phyloP scores from a whole-genome alignment of 2,329 filamentous ascomycete genomes.

The Amesomyces nigricolor region DNA sequence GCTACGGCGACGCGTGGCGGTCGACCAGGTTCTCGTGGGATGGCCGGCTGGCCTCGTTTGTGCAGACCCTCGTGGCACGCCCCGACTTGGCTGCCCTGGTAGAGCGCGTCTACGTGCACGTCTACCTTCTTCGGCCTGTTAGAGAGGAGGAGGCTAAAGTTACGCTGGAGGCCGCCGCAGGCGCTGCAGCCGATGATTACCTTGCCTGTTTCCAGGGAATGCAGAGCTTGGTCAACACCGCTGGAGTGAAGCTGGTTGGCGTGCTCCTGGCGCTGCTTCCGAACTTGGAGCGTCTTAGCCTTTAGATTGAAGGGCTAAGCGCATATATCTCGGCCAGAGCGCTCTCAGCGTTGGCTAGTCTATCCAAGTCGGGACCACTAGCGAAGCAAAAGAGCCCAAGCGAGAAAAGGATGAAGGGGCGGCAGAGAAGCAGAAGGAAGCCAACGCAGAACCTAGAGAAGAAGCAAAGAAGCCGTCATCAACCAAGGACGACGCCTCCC shows the following conservation, averaged over 20 bases:
- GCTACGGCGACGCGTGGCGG: constrained; percentile 24
- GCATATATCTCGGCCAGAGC: no score
- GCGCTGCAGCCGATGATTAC: neutral
- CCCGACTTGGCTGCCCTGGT: constrained; percentile 20
- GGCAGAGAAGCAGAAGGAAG: neutral
- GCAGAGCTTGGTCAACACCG: no score
- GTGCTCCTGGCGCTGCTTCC: no score
- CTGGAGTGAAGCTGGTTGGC: no score
- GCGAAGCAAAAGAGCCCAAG: constrained; percentile 10
- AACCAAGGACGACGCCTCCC: constrained; percentile 21
- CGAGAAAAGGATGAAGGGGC: neutral
- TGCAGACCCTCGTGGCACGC: constrained; percentile 22
- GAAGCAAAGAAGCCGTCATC: constrained; percentile 21
- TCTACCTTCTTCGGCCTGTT: neutral
- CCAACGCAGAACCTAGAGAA: neutral
- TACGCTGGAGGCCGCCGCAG: neutral
- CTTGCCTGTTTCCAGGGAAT: neutral
- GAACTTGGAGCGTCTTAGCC: no score
- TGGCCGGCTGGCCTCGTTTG: constrained; percentile 22
- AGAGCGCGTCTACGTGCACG: neutral
- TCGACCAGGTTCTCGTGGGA: constrained; percentile 21
- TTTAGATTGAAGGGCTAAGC: no score
- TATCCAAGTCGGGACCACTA: no score
- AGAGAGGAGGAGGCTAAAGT: neutral
- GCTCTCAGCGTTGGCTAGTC: no score